Evolutionary conservation across 2,329 filamentous ascomycete genomes (phyloP).

Genomic region (Fusarium coicis): DNA sequence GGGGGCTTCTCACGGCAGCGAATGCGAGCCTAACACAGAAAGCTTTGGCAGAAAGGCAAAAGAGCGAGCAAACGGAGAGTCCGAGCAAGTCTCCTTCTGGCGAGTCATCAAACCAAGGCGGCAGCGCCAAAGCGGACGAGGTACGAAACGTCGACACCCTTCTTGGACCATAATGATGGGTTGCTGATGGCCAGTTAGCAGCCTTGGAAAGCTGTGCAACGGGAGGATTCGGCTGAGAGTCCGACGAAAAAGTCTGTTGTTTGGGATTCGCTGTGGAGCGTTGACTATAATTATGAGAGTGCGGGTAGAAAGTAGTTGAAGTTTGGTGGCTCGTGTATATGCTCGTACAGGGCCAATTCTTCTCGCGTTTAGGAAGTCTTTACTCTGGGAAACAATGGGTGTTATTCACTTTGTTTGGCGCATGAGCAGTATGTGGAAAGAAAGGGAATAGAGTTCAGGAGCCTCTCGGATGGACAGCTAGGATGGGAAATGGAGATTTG

Average conservation of each 20-base stretch:
- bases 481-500: not conserved
- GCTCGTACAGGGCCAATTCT: not conserved
- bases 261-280: slow-evolving; percentile 71
- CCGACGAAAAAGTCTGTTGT: slow-evolving; percentile 64
- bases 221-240: slow-evolving; percentile 54
- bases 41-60: slow-evolving; percentile 20
- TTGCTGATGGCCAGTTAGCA: slow-evolving; percentile 48
- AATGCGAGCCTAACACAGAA: slow-evolving; percentile 35
- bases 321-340: not conserved
- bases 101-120: slow-evolving; percentile 41
- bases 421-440: slow-evolving; percentile 23
- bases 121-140: slow-evolving; percentile 53
- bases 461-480: slow-evolving; percentile 1
- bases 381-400: slow-evolving; percentile 23
- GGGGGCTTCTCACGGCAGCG: slow-evolving; percentile 40
- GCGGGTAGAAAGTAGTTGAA: slow-evolving; percentile 41
- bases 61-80: slow-evolving; percentile 31
- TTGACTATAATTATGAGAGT: slow-evolving; percentile 67
- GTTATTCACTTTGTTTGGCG: slow-evolving; percentile 14
- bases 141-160: slow-evolving; percentile 66
- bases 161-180: slow-evolving; percentile 60
- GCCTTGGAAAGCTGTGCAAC: slow-evolving; percentile 47
- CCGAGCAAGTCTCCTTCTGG: slow-evolving; percentile 40
- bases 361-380: slow-evolving; percentile 10
- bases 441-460: slow-evolving; percentile 21